phyloP scores from a whole-genome alignment of 345 rosid genomes.

The Hypericum perforatum region DNA sequence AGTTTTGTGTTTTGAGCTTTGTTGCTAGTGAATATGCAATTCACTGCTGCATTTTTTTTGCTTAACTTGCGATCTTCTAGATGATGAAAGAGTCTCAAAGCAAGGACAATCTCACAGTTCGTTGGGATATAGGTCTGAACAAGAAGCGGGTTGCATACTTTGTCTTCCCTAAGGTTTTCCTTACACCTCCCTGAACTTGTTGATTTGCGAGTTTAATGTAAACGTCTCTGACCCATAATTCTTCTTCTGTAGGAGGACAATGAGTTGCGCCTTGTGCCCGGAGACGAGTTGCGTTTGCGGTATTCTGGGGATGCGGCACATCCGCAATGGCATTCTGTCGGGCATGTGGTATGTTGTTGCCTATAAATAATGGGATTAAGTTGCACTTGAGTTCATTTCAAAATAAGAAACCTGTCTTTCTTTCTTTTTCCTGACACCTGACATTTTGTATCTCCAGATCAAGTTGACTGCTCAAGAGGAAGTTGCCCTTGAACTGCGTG shows the following conservation, averaged over 20 bases:
- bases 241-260: conserved; percentile 72
- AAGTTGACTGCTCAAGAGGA: conserved; percentile 98
- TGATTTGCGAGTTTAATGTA: conserved; percentile 6
- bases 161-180: conserved; percentile 81
- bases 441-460: conserved; percentile 37
- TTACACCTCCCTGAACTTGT: neutral
- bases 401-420: neutral
- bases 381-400: no score
- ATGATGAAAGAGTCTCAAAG: conserved; percentile 99
- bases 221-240: conserved; percentile 11
- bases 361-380: no score
- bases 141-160: conserved; percentile 93
- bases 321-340: conserved; percentile 99
- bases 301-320: conserved; percentile 97
- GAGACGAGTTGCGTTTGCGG: conserved; percentile 90
- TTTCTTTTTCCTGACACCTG: neutral
- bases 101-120: conserved; percentile 89
- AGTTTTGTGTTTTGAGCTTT: neutral
- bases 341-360: conserved; percentile 74
- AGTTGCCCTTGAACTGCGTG: conserved; percentile 98
- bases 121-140: conserved; percentile 99
- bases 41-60: conserved; percentile 9
- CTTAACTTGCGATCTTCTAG: conserved; percentile 28
- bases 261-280: conserved; percentile 92
- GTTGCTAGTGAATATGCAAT: neutral